Evolutionary conservation across 225 moss, liverwort and hornwort species (phyloP).

Genomic region (Climacium dendroides): DNA sequence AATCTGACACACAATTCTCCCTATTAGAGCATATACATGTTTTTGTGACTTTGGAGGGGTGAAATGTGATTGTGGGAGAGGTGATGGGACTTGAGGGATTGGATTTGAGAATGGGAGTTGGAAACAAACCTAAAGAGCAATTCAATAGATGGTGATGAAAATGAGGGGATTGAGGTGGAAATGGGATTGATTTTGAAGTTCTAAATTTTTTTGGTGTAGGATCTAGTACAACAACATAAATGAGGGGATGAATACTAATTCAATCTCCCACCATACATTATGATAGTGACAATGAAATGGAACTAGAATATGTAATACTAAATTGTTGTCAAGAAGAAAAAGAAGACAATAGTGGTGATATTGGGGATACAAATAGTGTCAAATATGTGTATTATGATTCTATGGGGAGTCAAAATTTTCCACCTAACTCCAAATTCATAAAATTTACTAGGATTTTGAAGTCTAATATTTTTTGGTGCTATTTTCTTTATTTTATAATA

Average conservation of each 20-base stretch:
- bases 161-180: neutral
- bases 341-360: fast-evolving
- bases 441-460: too few relatives aligned
- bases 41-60: neutral
- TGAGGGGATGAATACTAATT: neutral
- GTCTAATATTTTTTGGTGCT: too few relatives aligned
- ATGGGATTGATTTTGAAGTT: neutral
- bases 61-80: neutral
- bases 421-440: too few relatives aligned
- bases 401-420: too few relatives aligned
- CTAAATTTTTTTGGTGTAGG: neutral
- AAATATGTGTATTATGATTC: too few relatives aligned
- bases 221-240: too few relatives aligned
- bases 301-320: neutral
- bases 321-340: neutral
- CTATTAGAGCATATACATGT: fast-evolving
- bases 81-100: neutral
- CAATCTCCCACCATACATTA: neutral
- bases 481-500: too few relatives aligned
- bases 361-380: too few relatives aligned
- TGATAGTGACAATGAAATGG: neutral
- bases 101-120: neutral
- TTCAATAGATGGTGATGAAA: neutral
- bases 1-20: fast-evolving
- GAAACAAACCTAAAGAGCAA: fast-evolving